Conservation (phyloP, 2,329 filamentous ascomycete species). For the Diaporthe vexans region DNA sequence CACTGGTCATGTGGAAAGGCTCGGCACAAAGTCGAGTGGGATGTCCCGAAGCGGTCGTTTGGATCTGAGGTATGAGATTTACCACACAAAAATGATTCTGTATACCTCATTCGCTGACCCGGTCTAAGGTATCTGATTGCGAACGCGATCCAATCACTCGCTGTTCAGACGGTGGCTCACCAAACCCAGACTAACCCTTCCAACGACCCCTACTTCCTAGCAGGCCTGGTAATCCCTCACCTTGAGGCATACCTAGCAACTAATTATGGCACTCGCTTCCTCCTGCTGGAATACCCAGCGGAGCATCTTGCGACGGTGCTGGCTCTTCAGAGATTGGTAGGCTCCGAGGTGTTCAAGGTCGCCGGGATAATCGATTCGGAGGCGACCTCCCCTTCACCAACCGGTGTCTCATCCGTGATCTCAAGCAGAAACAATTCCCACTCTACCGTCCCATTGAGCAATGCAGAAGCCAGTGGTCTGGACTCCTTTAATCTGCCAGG, state of each 20-base stretch:
- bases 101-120: neutral
- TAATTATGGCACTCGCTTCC: slow-evolving; percentile 66
- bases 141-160: slow-evolving; percentile 72
- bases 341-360: slow-evolving; percentile 69
- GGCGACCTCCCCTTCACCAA: slow-evolving; percentile 42
- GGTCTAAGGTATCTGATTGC: slow-evolving; percentile 69
- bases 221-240: slow-evolving; percentile 71
- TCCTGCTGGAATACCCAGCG: slow-evolving; percentile 71
- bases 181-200: slow-evolving; percentile 69
- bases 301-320: slow-evolving; percentile 70
- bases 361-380: slow-evolving; percentile 67
- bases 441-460: slow-evolving; percentile 14
- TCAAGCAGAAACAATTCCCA: slow-evolving; percentile 7
- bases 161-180: slow-evolving; percentile 62
- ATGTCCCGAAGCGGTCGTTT: slow-evolving; percentile 67
- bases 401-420: slow-evolving; percentile 7
- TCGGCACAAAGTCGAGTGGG: slow-evolving; percentile 65
- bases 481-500: slow-evolving; percentile 31
- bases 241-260: slow-evolving; percentile 71
- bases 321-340: slow-evolving; percentile 70
- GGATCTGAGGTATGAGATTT: slow-evolving; percentile 66
- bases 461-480: slow-evolving; percentile 30
- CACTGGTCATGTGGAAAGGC: slow-evolving; percentile 65
- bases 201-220: slow-evolving; percentile 66
- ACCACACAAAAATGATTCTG: neutral